Conservation (phyloP, 2,329 filamentous ascomycete species). For the Colletotrichum spaethianum region DNA sequence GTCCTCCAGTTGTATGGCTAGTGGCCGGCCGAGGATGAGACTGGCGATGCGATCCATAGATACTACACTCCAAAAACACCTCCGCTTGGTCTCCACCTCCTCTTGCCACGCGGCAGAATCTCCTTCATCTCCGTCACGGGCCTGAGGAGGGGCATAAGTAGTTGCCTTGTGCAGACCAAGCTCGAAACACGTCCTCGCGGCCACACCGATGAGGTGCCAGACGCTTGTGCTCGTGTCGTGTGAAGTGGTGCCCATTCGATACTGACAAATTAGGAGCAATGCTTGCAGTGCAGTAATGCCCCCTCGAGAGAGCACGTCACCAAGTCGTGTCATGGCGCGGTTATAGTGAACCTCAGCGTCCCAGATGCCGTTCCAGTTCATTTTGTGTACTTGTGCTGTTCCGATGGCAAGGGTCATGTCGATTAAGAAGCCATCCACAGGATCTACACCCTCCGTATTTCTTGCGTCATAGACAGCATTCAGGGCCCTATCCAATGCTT, state of each 20-base stretch:
- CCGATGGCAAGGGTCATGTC: constrained; percentile 61
- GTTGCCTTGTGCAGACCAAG: constrained; percentile 57
- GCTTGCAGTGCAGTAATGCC: constrained; percentile 57
- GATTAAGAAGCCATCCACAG: constrained; percentile 56
- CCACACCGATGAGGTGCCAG: constrained; percentile 61
- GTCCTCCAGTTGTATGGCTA: constrained; percentile 58
- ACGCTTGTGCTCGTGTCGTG: constrained; percentile 56
- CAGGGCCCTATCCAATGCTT: constrained; percentile 46
- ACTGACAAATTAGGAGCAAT: constrained; percentile 59
- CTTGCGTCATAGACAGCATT: constrained; percentile 51
- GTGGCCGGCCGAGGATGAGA: constrained; percentile 55
- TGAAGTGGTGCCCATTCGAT: constrained; percentile 56
- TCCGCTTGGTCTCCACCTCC: constrained; percentile 52
- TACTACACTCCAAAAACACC: constrained; percentile 61
- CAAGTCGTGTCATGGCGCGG: constrained; percentile 54
- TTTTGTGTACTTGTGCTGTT: constrained; percentile 58
- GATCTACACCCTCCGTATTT: constrained; percentile 32
- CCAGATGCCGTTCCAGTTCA: constrained; percentile 59
- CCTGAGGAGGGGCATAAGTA: constrained; percentile 46
- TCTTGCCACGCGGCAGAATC: constrained; percentile 18
- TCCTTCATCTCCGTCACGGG: background rate
- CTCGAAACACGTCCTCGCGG: constrained; percentile 57
- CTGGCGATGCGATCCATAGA: constrained; percentile 55
- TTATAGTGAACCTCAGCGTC: constrained; percentile 59
- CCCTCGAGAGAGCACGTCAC: constrained; percentile 53